phyloP scores from a whole-genome alignment of 306 rosid species.

The Oxytropis ochrocephala region DNA sequence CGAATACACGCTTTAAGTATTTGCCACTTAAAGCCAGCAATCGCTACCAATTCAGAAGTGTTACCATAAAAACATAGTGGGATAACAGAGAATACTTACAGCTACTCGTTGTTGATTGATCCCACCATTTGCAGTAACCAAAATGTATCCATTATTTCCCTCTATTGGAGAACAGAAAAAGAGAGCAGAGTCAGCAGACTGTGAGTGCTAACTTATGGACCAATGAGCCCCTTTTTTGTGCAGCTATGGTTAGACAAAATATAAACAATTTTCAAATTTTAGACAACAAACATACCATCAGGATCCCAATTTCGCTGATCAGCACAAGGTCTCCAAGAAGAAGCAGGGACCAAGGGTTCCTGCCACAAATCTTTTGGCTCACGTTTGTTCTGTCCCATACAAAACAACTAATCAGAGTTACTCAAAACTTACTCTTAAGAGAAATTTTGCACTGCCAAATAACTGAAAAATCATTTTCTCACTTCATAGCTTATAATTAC shows the following conservation, averaged over 20 bases:
- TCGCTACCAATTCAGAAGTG: constrained; percentile 3
- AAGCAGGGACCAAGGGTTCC: constrained; percentile 83
- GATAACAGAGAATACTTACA: constrained; percentile 49
- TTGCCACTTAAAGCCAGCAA: constrained; percentile 1
- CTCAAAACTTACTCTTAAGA: constrained; percentile 25
- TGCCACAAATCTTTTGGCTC: constrained; percentile 96
- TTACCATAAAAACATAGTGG: constrained; percentile 5
- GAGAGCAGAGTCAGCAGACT: constrained; percentile 12
- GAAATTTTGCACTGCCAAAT: neutral
- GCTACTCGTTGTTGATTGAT: constrained; percentile 96
- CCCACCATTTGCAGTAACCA: constrained; percentile 98
- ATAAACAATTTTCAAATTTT: neutral
- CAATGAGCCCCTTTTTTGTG: neutral
- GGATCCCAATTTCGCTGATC: constrained; percentile 80
- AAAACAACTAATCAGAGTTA: constrained; percentile 28
- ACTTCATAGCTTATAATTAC: neutral
- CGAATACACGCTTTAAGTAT: neutral
- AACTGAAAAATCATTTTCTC: neutral
- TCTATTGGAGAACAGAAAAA: constrained; percentile 36
- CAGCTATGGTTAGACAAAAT: constrained; percentile 3
- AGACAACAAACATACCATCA: constrained; percentile 37
- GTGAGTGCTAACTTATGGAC: constrained; percentile 23
- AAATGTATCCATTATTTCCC: constrained; percentile 75
- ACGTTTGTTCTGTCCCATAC: constrained; percentile 58
- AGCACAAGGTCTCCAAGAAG: constrained; percentile 90